Base-by-base conservation (phyloP, 2,329 filamentous ascomycete species). In the Phialocephala sp. region DNA sequence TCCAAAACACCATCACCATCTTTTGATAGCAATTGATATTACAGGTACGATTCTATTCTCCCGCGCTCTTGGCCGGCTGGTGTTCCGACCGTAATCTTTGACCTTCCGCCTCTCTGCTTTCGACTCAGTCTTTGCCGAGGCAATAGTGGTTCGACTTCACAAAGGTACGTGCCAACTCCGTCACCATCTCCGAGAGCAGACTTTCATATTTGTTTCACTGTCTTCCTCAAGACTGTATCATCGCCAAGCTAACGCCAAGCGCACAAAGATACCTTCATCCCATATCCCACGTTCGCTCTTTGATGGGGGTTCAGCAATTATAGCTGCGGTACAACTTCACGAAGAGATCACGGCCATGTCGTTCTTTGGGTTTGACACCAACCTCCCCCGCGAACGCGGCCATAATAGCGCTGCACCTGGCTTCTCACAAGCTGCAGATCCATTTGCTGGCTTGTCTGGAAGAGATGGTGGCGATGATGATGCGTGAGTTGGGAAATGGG, bases 361-460 rank as follows among this genome's bases (percentile, higher is more conserved):
- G 39, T 97, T 97, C 84, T 97, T 97, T 80, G 92, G 92, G 72
- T 94, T 96, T 79, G 90, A 96, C 77, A 84, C 90, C 64, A 85
- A 84, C 69, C 85, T 89, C 36, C 87, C 87, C 59, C 81, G 84
- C 76, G 87, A 89, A 77, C 78, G 79, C 62, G 82, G 86, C 72
- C 91, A 93, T 76, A 88, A 91, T 73, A 80, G 83, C 73, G 83
- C 85, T 62, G 90, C 89, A 43, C 87, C 91, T 61, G 93, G 93
- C 76, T 98, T 98, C 80, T 89, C 93, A 73, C 90, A 93, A 77
- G 79, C 85, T 67, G 86, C 91, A 72, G 93, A 99, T 79, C 93
- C 94, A 45, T 98, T 98, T 79, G 93, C 92, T 70, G 89, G 91
- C 65, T 87, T 97, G 64, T 89, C 91, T 65, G 84, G 84, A 73